A percentile compares a stretch with the other conserved stretches of the same genome.
These are phyloP conservation scores for Echeveria elegans DNA, from an alignment of 164 flowering plant species.

Conservation along the genomic window DNA sequence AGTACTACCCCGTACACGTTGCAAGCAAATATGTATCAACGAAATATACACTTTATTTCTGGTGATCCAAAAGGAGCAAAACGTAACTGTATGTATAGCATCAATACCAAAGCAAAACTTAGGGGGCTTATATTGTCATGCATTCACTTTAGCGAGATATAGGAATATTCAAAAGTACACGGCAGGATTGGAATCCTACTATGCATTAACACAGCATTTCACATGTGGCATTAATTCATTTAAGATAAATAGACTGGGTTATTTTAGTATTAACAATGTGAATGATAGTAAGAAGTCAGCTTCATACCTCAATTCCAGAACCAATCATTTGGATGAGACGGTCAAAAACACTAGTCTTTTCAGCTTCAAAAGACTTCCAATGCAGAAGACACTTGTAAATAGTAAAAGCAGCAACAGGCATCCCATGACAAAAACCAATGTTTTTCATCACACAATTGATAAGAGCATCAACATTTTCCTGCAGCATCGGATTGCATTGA, in stretches of 20 bases:
- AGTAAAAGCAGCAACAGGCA: constrained; percentile 50
- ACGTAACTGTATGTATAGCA: too few relatives aligned
- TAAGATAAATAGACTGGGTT: not conserved
- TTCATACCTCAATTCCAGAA: constrained; percentile 41
- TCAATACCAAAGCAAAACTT: not conserved
- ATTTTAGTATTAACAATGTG: not conserved
- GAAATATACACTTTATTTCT: not conserved
- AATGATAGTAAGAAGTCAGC: not conserved
- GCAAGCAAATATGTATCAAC: not conserved
- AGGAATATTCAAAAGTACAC: too few relatives aligned
- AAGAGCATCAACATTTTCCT: constrained; percentile 90
- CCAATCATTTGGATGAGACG: constrained; percentile 58
- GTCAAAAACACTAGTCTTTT: constrained; percentile 49
- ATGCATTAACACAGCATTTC: not conserved
- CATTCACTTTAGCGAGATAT: too few relatives aligned
- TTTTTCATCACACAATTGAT: constrained; percentile 67
- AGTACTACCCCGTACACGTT: too few relatives aligned
- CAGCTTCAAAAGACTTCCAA: constrained; percentile 58
- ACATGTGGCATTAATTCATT: not conserved
- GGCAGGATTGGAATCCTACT: not conserved
- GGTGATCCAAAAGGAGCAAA: not conserved
- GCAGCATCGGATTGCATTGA: constrained; percentile 14
- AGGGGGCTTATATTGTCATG: not conserved
- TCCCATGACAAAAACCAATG: constrained; percentile 71
- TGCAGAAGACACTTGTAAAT: constrained; percentile 51